Percentiles rank a stretch among this genome's conserved stretches.
These are phyloP conservation scores for Prorocentrum cordatum DNA, from an alignment of 169 alveolate genomes.

Conservation along the genomic window DNA sequence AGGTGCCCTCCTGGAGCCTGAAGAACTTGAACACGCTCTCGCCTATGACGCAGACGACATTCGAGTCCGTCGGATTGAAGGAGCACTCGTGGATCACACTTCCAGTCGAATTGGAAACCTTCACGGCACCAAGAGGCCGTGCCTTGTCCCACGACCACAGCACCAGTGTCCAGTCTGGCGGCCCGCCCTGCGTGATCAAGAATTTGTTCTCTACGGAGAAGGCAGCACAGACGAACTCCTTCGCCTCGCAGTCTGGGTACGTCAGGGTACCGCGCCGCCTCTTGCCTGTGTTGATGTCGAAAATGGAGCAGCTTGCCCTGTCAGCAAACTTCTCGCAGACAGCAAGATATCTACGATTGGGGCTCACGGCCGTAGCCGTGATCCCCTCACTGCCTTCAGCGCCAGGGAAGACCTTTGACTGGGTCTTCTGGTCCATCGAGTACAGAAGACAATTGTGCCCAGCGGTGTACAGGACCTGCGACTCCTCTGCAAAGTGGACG, in stretches of 20 bases:
- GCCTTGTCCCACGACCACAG: conserved; percentile 82
- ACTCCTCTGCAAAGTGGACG: conserved; percentile 76
- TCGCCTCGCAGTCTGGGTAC: conserved; percentile 73
- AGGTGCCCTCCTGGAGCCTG: conserved; percentile 70
- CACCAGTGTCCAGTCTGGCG: conserved; percentile 78
- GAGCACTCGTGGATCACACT: conserved; percentile 25
- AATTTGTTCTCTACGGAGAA: conserved; percentile 77
- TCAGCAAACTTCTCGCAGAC: conserved; percentile 77
- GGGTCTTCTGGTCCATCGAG: conserved; percentile 74
- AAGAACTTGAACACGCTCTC: conserved; percentile 76
- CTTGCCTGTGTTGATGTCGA: conserved; percentile 75
- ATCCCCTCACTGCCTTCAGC: conserved; percentile 78
- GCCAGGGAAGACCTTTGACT: conserved; percentile 65
- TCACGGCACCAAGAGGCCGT: conserved; percentile 37
- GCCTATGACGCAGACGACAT: conserved; percentile 76
- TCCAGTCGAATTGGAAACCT: conserved; percentile 50
- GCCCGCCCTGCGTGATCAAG: conserved; percentile 78
- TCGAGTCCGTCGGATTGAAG: conserved; percentile 28
- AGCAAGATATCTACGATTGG: conserved; percentile 68
- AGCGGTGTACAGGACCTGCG: conserved; percentile 76
- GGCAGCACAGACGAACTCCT: conserved; percentile 76
- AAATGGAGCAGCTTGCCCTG: conserved; percentile 76
- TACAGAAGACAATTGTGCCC: conserved; percentile 79
- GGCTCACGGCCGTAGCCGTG: conserved; percentile 75
- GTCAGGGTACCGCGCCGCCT: conserved; percentile 74